Percentiles rank a stretch among this genome's conserved stretches.
These are phyloP conservation scores for Phytopythium cucurbitacearum DNA, from an alignment of 352 stramenopile species.

Conservation along the genomic window DNA sequence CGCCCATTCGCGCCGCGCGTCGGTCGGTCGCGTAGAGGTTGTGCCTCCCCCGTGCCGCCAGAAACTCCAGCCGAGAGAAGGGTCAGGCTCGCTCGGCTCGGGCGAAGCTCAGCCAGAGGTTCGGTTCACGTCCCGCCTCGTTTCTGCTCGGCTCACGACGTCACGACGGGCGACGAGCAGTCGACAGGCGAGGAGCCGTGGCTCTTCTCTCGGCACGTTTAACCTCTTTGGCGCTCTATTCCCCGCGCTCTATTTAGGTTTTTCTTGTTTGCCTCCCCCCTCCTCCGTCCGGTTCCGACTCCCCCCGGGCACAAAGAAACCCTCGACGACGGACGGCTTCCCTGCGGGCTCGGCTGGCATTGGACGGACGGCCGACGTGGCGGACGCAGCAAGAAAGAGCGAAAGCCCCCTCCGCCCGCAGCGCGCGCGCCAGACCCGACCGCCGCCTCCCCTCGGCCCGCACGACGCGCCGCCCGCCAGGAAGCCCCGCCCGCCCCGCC, in stretches of 20 bases:
- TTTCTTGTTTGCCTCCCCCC: not conserved
- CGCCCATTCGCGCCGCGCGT: no score
- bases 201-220: constrained; percentile 1
- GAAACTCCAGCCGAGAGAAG: no score
- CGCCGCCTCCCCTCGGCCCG: not conserved
- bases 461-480: no score
- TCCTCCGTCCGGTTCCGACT: not conserved
- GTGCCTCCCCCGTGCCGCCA: no score
- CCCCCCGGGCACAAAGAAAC: constrained; percentile 2
- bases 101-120: constrained; percentile 1
- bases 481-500: no score
- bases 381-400: not conserved
- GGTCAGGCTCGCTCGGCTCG: no score
- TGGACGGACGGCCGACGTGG: constrained; percentile 8
- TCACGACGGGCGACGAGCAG: constrained; percentile 1
- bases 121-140: not conserved
- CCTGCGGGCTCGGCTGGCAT: not conserved
- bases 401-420: not conserved
- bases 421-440: not conserved
- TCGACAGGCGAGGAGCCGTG: constrained; percentile 1
- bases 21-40: no score
- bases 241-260: constrained; percentile 3
- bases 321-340: not conserved
- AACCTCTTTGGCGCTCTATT: constrained; percentile 3
- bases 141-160: constrained; percentile 1